Percentiles rank a stretch among this genome's conserved stretches.
Conservation (phyloP, 176 grass and related monocot genomes). For the Rhynchospora tenuis region DNA sequence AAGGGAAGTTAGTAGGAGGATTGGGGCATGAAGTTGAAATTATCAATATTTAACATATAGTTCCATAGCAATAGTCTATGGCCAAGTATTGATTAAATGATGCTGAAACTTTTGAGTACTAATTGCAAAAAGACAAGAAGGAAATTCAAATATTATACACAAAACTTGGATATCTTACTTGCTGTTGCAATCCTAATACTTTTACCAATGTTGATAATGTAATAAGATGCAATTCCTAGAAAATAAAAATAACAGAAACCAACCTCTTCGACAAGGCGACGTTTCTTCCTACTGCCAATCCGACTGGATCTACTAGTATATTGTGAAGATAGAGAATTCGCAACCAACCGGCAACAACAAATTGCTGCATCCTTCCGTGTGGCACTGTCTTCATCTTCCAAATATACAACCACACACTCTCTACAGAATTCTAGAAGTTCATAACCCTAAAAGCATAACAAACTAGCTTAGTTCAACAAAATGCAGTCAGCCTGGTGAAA, state of each 20-base stretch:
- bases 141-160: background rate
- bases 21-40: background rate
- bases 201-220: background rate
- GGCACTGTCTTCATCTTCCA: constrained; percentile 89
- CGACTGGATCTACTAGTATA: constrained; percentile 79
- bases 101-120: background rate
- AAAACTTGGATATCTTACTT: background rate
- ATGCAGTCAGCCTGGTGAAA: background rate
- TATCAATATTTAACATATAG: background rate
- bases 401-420: constrained; percentile 80
- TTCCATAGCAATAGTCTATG: background rate
- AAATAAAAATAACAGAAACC: constrained; percentile 15
- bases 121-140: background rate
- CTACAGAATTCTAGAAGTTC: constrained; percentile 91
- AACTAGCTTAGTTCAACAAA: background rate
- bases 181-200: background rate
- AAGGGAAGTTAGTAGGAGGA: background rate
- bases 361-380: constrained; percentile 79
- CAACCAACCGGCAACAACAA: constrained; percentile 90
- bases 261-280: constrained; percentile 87
- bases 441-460: constrained; percentile 73
- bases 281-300: constrained; percentile 70
- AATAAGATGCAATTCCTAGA: background rate
- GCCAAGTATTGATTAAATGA: background rate
- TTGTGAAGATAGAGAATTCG: constrained; percentile 78